Evolutionary conservation across 352 stramenopile genomes (phyloP).

Genomic region (Globisporangium paddicum): DNA sequence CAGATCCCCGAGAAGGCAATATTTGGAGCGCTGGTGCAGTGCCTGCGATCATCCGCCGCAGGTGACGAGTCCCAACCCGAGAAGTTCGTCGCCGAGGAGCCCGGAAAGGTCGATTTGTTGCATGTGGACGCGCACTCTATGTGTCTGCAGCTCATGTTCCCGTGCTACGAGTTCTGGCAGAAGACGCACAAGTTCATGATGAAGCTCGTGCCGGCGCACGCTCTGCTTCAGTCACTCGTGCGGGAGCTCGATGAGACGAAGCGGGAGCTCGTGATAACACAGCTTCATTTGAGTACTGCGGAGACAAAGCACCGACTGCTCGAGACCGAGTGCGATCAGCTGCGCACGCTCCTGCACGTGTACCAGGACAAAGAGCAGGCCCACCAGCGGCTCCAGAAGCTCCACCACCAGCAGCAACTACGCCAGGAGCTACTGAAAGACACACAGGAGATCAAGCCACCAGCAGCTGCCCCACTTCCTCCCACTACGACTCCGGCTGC

Average conservation of each 20-base stretch:
- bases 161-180: conserved; percentile 32
- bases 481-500: neutral
- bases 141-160: conserved; percentile 29
- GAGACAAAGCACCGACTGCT: neutral
- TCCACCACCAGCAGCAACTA: conserved; percentile 1
- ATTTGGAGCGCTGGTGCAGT: conserved; percentile 26
- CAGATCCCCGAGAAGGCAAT: conserved; percentile 16
- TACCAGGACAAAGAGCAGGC: neutral
- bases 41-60: conserved; percentile 18
- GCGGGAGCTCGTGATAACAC: neutral
- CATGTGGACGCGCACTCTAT: conserved; percentile 11
- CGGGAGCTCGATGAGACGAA: neutral
- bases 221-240: conserved; percentile 2
- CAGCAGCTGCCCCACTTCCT: conserved; percentile 8
- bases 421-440: neutral
- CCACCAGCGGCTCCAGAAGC: neutral
- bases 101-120: conserved; percentile 25
- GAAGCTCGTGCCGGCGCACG: conserved; percentile 17
- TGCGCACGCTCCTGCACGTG: conserved; percentile 4
- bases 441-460: conserved; percentile 10
- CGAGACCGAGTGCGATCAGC: conserved; percentile 9
- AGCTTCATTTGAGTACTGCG: neutral
- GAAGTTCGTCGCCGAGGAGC: conserved; percentile 15
- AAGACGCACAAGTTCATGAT: conserved; percentile 30
- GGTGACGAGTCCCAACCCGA: neutral